phyloP scores from a whole-genome alignment of 2,329 filamentous ascomycete species.

The Claviceps quebecensis region DNA sequence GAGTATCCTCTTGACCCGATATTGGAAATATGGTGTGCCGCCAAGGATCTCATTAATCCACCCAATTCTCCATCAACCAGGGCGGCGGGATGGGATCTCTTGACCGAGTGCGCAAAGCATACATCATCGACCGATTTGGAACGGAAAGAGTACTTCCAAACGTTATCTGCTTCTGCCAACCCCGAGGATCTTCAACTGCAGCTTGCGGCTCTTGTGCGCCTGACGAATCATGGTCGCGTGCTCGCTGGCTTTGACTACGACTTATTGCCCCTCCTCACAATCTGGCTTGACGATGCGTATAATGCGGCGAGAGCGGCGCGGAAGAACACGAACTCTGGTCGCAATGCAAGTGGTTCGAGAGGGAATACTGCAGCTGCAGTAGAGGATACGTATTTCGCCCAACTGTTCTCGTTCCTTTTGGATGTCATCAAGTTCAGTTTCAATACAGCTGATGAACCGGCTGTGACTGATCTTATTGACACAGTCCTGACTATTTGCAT shows the following conservation, averaged over 20 bases:
- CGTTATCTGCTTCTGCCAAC: constrained; percentile 40
- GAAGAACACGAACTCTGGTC: constrained; percentile 26
- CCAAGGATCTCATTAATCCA: constrained; percentile 48
- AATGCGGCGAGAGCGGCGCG: constrained; percentile 36
- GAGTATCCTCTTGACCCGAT: constrained; percentile 46
- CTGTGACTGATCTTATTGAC: constrained; percentile 47
- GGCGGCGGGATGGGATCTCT: constrained; percentile 48
- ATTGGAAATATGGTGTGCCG: constrained; percentile 51
- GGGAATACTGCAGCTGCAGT: constrained; percentile 23
- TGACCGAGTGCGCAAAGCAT: constrained; percentile 52
- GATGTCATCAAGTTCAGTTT: constrained; percentile 66
- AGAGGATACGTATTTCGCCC: constrained; percentile 48
- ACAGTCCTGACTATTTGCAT: constrained; percentile 52
- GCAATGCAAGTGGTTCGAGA: constrained; percentile 24
- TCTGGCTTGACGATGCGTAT: constrained; percentile 45
- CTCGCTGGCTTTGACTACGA: constrained; percentile 55
- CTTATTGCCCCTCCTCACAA: constrained; percentile 45
- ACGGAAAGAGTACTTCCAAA: constrained; percentile 50
- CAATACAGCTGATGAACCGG: constrained; percentile 49
- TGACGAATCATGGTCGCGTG: constrained; percentile 47
- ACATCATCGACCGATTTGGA: constrained; percentile 50
- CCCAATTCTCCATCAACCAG: constrained; percentile 39
- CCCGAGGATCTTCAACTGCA: constrained; percentile 53
- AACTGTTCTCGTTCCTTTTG: constrained; percentile 50
- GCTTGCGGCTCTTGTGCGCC: constrained; percentile 46